Evolutionary conservation across 768 basidiomycete species (phyloP), one percentile per base, ranked within the genome.

Genomic region (Infundibulicybe gibba): DNA sequence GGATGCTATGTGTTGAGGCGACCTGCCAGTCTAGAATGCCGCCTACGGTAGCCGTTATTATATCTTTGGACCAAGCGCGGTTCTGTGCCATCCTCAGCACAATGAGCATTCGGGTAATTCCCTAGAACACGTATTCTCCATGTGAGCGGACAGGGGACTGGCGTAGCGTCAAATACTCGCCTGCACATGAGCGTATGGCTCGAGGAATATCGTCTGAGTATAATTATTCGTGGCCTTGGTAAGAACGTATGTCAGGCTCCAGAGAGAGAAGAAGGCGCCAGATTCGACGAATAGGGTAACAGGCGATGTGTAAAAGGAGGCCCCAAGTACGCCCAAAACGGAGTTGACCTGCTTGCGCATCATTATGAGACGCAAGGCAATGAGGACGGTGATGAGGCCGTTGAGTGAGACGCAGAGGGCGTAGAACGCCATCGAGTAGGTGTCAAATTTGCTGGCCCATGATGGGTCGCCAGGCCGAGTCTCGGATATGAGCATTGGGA

Each of bases 201-300:
- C 61, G 25, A 60, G 53, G 51, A 72, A 67, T 11, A 62, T 53
- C 40, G 63, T 58, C 45, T 62, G 52, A 25, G 57, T 47, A 58
- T 61, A 62, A 32, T 53, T 62, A 1, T 52, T 35, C n/a, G 47
- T 48, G 9, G 49, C 51, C n/a, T 51, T 54, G 25, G 60, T 32
- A 37, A 62, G 57, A 37, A 72, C 49, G 45, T 65, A 62, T 16
- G 52, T 49, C 13, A 60, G 45, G 4, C 52, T 47, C 71, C 71
- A 72, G 0, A 68, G 6, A 0, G 71, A 68, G 49, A 68, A 66
- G 30, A 72, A 60, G 6, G 61, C 64, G 12, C 68, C 69, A 43
- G 68, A 68, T 49, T 72, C 71, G n/a, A 71, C 69, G 34, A 69
- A 63, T 30, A 61, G 57, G 2, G 69, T 69, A 19, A 60, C 54